Evolutionary conservation across 2,329 filamentous ascomycete genomes (phyloP).

Genomic region (Huntiella moniliformis): DNA sequence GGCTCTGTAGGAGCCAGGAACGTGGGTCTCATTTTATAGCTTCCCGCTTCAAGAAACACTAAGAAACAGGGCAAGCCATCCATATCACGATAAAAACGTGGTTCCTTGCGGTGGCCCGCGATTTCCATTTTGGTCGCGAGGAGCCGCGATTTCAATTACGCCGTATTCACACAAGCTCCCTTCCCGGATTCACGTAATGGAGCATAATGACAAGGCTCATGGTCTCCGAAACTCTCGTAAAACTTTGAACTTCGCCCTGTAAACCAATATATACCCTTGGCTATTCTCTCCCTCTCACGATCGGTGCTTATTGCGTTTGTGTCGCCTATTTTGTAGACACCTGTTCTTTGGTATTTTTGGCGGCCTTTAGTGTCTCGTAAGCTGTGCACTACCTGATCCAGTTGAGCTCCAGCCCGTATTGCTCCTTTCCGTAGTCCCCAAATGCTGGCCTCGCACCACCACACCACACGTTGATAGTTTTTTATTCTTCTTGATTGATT

Average conservation of each 20-base stretch:
- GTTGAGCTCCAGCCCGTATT: conserved; percentile 10
- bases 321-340: conserved; percentile 11
- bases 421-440: background rate
- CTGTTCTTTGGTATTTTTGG: conserved; percentile 11
- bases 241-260: too few species aligned
- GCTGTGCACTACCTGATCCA: conserved; percentile 4
- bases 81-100: too few species aligned
- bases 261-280: too few species aligned
- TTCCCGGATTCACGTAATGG: background rate
- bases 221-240: background rate
- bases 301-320: background rate
- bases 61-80: too few species aligned
- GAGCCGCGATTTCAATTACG: too few species aligned
- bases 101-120: too few species aligned
- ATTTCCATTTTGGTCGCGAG: too few species aligned
- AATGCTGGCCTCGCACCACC: background rate
- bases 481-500: conserved; percentile 1
- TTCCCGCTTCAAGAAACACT: too few species aligned
- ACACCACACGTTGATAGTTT: background rate
- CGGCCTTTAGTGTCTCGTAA: conserved; percentile 7
- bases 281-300: too few species aligned
- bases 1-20: too few species aligned
- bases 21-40: too few species aligned
- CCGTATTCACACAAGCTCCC: background rate
- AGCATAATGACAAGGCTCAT: background rate